These are phyloP conservation scores for Exophiala dermatitidis DNA, from an alignment of 2,329 filamentous ascomycete species.

Conservation along the genomic window DNA sequence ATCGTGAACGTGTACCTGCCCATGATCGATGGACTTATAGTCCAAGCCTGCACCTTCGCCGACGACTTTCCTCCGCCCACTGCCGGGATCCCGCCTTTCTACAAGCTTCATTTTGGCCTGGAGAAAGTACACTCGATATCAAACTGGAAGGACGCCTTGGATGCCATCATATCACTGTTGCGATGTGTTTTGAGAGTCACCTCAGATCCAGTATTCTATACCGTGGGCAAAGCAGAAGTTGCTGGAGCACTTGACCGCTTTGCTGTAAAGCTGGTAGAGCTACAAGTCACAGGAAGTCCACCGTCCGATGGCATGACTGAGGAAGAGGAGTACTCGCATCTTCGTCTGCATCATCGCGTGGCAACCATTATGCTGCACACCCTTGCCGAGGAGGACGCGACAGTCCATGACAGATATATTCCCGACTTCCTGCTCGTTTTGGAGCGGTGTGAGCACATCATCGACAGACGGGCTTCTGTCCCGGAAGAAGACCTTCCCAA, in stretches of 20 bases:
- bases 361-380: conserved; percentile 7
- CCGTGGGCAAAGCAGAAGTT: neutral
- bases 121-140: neutral
- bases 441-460: conserved; percentile 1
- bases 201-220: neutral
- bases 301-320: neutral
- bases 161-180: conserved; percentile 4
- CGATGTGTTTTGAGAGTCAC: conserved; percentile 5
- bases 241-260: neutral
- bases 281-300: neutral
- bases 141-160: neutral
- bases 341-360: conserved; percentile 5
- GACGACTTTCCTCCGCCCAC: conserved; percentile 8
- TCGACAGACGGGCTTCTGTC: neutral
- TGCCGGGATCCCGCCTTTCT: neutral
- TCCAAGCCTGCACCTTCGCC: conserved; percentile 7
- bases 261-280: neutral
- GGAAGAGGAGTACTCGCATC: conserved; percentile 2
- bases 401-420: conserved; percentile 5
- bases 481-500: neutral
- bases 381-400: neutral
- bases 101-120: conserved; percentile 3
- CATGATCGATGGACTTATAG: conserved; percentile 4
- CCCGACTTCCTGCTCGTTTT: conserved; percentile 6
- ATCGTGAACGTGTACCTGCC: neutral